phyloP scores from a whole-genome alignment of 1,139 yeast species.

The Saccharomyces hybrid region DNA sequence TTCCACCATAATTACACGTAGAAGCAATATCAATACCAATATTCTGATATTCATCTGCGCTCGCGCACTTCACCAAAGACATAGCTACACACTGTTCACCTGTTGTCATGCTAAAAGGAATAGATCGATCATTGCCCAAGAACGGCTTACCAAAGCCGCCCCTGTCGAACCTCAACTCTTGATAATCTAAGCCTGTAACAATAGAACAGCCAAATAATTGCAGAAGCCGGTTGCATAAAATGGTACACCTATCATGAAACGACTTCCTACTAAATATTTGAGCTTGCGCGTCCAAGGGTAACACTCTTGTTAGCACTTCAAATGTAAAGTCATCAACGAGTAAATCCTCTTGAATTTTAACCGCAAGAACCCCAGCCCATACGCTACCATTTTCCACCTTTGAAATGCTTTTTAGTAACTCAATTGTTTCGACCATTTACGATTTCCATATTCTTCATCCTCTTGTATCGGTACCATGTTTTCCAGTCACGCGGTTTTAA shows the following conservation, averaged over 20 bases:
- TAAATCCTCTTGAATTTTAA: neutral
- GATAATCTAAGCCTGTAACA: conserved; percentile 7
- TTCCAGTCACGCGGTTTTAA: neutral
- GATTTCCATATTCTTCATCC: neutral
- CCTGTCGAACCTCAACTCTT: conserved; percentile 18
- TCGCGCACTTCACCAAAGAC: conserved; percentile 29
- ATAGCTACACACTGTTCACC: conserved; percentile 40
- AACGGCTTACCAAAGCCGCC: conserved; percentile 39
- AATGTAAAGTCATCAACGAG: conserved; percentile 24
- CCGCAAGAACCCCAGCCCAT: neutral
- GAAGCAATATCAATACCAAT: conserved; percentile 63
- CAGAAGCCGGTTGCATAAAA: conserved; percentile 31
- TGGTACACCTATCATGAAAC: conserved; percentile 22
- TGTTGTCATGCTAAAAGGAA: conserved; percentile 53
- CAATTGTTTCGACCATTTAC: neutral
- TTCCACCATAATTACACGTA: conserved; percentile 36
- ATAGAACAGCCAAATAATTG: conserved; percentile 29
- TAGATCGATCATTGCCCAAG: conserved; percentile 30
- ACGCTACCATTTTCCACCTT: neutral
- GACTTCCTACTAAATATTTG: conserved; percentile 33
- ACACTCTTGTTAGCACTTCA: conserved; percentile 35
- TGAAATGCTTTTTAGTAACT: neutral
- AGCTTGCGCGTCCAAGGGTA: conserved; percentile 35
- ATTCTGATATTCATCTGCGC: conserved; percentile 16
- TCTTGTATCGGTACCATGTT: neutral